phyloP scores from a whole-genome alignment of 225 moss, liverwort and hornwort species.

The Takakia lepidozioides region DNA sequence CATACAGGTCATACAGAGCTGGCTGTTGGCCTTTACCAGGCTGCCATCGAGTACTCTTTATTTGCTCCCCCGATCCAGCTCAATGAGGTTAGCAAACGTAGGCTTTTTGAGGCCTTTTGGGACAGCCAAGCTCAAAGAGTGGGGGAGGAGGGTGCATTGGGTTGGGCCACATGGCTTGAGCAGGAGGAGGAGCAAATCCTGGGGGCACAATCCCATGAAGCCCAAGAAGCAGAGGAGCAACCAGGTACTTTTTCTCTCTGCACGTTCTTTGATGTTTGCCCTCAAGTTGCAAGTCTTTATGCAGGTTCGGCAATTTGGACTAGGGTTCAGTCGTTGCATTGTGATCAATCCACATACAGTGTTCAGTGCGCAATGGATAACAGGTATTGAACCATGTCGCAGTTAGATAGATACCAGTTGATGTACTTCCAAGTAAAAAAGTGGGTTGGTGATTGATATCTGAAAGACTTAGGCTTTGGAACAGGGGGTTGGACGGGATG shows the following conservation, averaged over 20 bases:
- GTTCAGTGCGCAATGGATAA: too few relatives aligned
- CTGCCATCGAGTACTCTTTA: slow-evolving; percentile 72
- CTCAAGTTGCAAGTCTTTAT: too few relatives aligned
- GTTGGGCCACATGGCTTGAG: slow-evolving; percentile 79
- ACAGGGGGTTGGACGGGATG: slow-evolving; percentile 98
- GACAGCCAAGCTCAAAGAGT: slow-evolving; percentile 72
- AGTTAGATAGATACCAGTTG: too few relatives aligned
- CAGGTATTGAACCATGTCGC: too few relatives aligned
- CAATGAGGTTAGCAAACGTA: slow-evolving; percentile 64
- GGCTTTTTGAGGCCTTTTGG: slow-evolving; percentile 92
- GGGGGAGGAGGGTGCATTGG: slow-evolving; percentile 87
- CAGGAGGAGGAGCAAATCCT: slow-evolving; percentile 67
- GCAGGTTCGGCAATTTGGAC: too few relatives aligned
- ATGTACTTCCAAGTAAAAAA: too few relatives aligned
- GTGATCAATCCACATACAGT: too few relatives aligned
- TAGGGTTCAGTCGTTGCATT: too few relatives aligned
- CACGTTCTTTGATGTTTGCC: too few relatives aligned
- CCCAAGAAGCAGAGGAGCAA: slow-evolving; percentile 54
- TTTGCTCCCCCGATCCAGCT: slow-evolving; percentile 74
- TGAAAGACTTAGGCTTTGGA: too few relatives aligned
- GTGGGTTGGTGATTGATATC: too few relatives aligned
- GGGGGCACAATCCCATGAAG: slow-evolving; percentile 36
- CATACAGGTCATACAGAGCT: slow-evolving; percentile 91
- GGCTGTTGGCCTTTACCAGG: slow-evolving; percentile 82
- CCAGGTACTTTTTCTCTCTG: too few relatives aligned